Evolutionary conservation across 495 filamentous ascomycete species (phyloP), one percentile per base, ranked within the genome.

Genomic region (Articulospora tetracladia): DNA sequence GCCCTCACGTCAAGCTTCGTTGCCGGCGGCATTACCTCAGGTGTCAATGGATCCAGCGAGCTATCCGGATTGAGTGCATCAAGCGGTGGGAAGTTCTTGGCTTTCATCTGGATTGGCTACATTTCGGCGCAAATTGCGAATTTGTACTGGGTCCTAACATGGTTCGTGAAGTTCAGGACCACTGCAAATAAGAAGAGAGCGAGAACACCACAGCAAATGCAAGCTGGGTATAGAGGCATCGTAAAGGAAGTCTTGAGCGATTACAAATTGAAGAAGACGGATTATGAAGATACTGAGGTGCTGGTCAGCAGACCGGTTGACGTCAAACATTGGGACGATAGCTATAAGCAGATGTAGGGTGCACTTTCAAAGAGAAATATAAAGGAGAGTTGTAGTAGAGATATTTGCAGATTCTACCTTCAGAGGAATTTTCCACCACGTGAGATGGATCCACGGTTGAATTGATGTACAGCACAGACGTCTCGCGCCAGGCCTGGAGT

Each of bases 71-170:
- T 59, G 11, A 59, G 32, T 25, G 57, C 57, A 24, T n/a, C 57
- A 0, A 20, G 28, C 4, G 57, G 57, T 19, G 57, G 47, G 23
- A 59, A 59, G 32, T 59, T 53, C 48, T 53, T 59, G 48, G 47
- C 28, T 39, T 34, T 59, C 28, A 59, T 59, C 19, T 59, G 57
- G 57, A 27, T 22, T 17, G 57, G 20, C 2, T 59, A 53, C 44
- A 46, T 59, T 11, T n/a, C 57, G 13, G 57, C 57, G 24, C 57
- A 59, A 13, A 32, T 59, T 6, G 48, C 57, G 28, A 59, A 59
- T 19, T 27, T 26, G 28, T 59, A 59, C 27, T 59, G 57, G 57
- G 19, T 53, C 19, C n/a, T 19, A 13, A 39, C 36, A 2, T 59
- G 57, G 57, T 59, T 59, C 25, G 48, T 59, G 17, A 44, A 59